Evolutionary conservation across 139 green algal species (phyloP), one percentile per base, ranked within the genome.

Genomic region (Dunaliella primolecta): DNA sequence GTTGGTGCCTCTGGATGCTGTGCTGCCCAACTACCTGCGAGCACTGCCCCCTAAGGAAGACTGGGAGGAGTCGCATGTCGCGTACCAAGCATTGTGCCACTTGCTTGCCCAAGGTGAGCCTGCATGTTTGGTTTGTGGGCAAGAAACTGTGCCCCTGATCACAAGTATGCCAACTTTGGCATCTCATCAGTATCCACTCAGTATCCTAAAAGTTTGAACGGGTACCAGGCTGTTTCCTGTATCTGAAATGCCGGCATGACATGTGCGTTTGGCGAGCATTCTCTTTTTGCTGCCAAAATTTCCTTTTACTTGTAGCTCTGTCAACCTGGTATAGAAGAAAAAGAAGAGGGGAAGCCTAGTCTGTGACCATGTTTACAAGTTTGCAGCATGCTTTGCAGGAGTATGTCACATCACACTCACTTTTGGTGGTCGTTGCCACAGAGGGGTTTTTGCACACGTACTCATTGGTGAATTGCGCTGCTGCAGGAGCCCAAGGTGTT

Each of bases 11-110:
- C 30, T 84, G 56, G 80, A 75, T 3, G 80, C 80, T 3, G 80
- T 84, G 30, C 55, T 84, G 20, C 80, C 80, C 3, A 46, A 25
- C 3, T 36, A 57, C 29, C 37, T 31, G n/a, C 1, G 7, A 21
- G 80, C 80, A 2, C 80, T 84, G 33, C 80, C 80, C 25, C 81
- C 81, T 7, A 46, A n/a, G 33, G 81, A 85, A 33, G 71, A 80
- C 71, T 80, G 70, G 70, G 81, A 23, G 11, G 81, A 85, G 71
- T 64, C 70, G 24, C 31, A 38, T n/a, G 7, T 64, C 21, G 70
- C 70, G 3, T 84, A 84, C 55, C 46, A 56, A 1, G 80, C 80
- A 46, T 33, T 84, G 80, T 77, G 55, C n/a, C 38, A 84, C 1
- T 23, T 82, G 31, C 30, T 84, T 20, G 31, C 27, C 0, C 21